Conservation (phyloP, 108 stramenopile genomes). For the Pseudonitzschia multistriata region DNA sequence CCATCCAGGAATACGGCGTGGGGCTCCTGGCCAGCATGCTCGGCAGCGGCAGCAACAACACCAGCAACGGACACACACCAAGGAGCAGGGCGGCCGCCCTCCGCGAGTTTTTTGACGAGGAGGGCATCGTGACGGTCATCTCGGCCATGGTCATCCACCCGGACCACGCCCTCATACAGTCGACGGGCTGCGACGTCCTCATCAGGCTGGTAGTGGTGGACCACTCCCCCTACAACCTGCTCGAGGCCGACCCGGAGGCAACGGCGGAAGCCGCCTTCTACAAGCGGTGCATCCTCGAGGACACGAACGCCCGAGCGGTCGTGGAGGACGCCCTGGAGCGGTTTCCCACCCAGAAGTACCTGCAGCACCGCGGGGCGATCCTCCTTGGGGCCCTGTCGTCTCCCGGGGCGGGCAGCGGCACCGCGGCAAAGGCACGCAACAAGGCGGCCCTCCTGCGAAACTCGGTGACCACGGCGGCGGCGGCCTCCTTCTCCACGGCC, state of each 20-base stretch:
- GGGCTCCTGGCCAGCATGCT: conserved; percentile 4
- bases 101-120: conserved; percentile 9
- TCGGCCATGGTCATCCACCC: conserved; percentile 16
- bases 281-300: conserved; percentile 3
- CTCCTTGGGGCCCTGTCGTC: background rate
- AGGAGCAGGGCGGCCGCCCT: background rate
- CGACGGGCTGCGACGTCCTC: conserved; percentile 11
- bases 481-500: background rate
- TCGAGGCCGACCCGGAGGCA: background rate
- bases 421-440: background rate
- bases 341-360: background rate
- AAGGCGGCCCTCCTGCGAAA: no score
- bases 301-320: background rate
- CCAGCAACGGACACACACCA: background rate
- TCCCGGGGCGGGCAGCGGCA: background rate
- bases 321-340: background rate
- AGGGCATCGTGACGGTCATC: conserved; percentile 11
- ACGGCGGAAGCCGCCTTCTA: background rate
- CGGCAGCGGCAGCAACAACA: background rate
- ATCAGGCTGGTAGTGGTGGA: background rate
- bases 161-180: conserved; percentile 1
- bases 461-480: background rate
- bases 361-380: background rate
- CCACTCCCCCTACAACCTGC: background rate
- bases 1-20: conserved; percentile 15